Percentiles rank a stretch among this genome's conserved stretches.
phyloP scores from a whole-genome alignment of 2,329 filamentous ascomycete species.

The Tetracladium maxilliforme region DNA sequence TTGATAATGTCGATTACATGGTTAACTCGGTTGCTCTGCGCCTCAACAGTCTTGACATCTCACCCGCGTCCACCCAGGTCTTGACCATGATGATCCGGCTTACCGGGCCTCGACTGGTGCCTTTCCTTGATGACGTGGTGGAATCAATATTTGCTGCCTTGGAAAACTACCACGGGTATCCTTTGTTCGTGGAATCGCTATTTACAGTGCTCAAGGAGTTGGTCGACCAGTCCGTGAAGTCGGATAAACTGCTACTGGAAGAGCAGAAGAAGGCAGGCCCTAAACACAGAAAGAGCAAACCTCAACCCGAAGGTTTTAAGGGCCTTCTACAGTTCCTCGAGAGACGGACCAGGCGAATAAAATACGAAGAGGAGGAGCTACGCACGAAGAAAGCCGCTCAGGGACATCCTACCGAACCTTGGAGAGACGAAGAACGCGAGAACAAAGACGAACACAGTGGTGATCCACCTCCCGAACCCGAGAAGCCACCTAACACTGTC shows the following conservation, averaged over 20 bases:
- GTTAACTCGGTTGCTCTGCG: constrained; percentile 83
- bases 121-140: constrained; percentile 83
- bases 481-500: constrained; percentile 53
- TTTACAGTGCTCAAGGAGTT: constrained; percentile 74
- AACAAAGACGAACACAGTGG: constrained; percentile 13
- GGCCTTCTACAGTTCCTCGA: constrained; percentile 44
- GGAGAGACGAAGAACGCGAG: constrained; percentile 18
- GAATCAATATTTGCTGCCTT: constrained; percentile 82
- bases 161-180: constrained; percentile 93
- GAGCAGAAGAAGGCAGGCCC: too few relatives aligned
- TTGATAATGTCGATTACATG: constrained; percentile 91
- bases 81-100: constrained; percentile 88
- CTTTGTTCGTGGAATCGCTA: constrained; percentile 67
- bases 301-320: constrained; percentile 19
- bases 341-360: constrained; percentile 34
- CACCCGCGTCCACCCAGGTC: constrained; percentile 80
- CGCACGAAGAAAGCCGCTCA: too few relatives aligned
- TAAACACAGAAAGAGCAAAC: constrained; percentile 26
- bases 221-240: constrained; percentile 64
- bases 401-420: too few relatives aligned
- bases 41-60: constrained; percentile 83
- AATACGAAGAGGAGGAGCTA: too few relatives aligned
- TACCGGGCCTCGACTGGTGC: constrained; percentile 66
- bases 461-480: constrained; percentile 14
- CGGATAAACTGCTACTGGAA: constrained; percentile 30